Evolutionary conservation across 2,329 filamentous ascomycete species (phyloP), one percentile per base, ranked within the genome.

Genomic region (Talaromyces marneffei): DNA sequence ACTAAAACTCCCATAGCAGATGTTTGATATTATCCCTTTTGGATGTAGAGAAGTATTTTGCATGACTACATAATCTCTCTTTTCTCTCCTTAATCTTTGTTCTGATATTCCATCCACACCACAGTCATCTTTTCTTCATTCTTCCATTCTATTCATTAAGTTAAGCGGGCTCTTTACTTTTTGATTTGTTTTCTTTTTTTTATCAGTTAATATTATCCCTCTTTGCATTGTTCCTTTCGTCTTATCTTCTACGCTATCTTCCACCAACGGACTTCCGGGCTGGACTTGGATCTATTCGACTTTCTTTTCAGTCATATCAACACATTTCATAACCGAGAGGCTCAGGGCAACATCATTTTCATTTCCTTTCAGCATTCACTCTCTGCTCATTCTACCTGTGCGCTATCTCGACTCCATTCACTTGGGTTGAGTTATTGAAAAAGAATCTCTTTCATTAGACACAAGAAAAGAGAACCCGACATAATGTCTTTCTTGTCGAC

Each of bases 401-500:
- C 20, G 48, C 29, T 9, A 52, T 33, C 29, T 33, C 29, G 29
- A 52, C 48, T 52, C 18, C 48, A 52, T 33, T 52, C 48, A 18
- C 48, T 33, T 33, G 48, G 23, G n/a, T 35, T 33, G 48, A 52
- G 27, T 52, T n/a, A 52, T 35, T 33, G 27, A 33, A 33, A 52
- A 33, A 20, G n/a, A n/a, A 52, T 14, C 16, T 18, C 48, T 33
- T 16, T 33, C 27, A 23, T 33, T n/a, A 33, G n/a, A 14, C n/a
- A 52, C 29, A 10, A 29, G 23, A 53, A 40, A 25, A 18, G 29
- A 55, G 6, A 59, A 31, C 33, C 42, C 35, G 33, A 50, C 31
- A 74, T 74, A 70, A 67, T 69, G 64, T 58, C 71, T 39, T 37
- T 69, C 50, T 65, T 68, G 50, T 72, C 68, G 14, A 59, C 75